These are phyloP conservation scores for Lactifluus subvellereus DNA, from an alignment of 768 basidiomycete species.

Conservation along the genomic window DNA sequence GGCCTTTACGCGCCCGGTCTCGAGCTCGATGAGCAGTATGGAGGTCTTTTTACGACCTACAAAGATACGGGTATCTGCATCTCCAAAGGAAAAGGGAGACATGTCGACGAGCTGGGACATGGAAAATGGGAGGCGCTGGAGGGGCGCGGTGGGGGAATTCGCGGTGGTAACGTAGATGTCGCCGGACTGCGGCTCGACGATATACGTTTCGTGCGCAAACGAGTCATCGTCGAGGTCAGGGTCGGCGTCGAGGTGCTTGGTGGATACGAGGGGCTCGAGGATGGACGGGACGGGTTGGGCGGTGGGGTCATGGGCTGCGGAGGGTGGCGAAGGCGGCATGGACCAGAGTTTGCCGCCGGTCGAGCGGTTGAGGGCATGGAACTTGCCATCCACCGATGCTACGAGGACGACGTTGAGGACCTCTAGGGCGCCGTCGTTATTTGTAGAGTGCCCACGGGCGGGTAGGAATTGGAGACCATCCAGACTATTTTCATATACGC, in stretches of 20 bases:
- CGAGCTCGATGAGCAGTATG: slow-evolving; percentile 63
- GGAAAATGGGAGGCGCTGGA: slow-evolving; percentile 86
- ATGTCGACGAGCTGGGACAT: slow-evolving; percentile 91
- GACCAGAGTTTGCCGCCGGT: slow-evolving; percentile 85
- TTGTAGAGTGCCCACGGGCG: slow-evolving; percentile 13
- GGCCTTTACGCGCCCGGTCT: slow-evolving; percentile 75
- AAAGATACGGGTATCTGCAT: slow-evolving; percentile 67
- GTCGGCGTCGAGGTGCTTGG: slow-evolving; percentile 54
- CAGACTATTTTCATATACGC: background rate
- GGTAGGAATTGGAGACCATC: slow-evolving; percentile 21
- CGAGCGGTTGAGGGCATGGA: slow-evolving; percentile 88
- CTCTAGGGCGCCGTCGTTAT: slow-evolving; percentile 42
- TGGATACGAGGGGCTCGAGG: slow-evolving; percentile 70
- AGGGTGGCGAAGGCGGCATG: slow-evolving; percentile 55
- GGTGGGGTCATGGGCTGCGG: slow-evolving; percentile 22
- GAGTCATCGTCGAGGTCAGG: slow-evolving; percentile 50
- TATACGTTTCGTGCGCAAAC: slow-evolving; percentile 66
- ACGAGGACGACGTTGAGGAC: slow-evolving; percentile 82
- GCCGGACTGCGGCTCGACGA: slow-evolving; percentile 92
- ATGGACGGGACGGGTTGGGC: slow-evolving; percentile 37
- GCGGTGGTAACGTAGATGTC: slow-evolving; percentile 83
- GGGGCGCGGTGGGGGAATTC: slow-evolving; percentile 45
- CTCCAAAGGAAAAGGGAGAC: slow-evolving; percentile 75
- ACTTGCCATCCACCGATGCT: slow-evolving; percentile 89
- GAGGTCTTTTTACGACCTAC: slow-evolving; percentile 90